These are phyloP conservation scores for Coix lacrymajobi DNA, from an alignment of 176 grass and related monocot genomes.

Conservation along the genomic window DNA sequence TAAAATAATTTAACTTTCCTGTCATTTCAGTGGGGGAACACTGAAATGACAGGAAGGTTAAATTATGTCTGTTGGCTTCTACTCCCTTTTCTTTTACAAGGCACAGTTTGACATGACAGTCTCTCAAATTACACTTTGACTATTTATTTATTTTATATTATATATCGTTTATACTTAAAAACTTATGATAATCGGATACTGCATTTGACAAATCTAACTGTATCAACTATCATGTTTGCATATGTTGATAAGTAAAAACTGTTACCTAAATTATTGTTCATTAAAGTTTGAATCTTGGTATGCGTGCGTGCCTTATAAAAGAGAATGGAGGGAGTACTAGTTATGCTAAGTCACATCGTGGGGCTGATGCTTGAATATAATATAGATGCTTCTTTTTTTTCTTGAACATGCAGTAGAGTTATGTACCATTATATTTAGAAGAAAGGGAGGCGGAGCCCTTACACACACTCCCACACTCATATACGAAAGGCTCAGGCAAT, in stretches of 20 bases:
- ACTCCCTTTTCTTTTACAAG: neutral
- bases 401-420: too few relatives aligned
- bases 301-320: neutral
- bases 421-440: too few relatives aligned
- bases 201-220: neutral
- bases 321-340: neutral
- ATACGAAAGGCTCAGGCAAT: too few relatives aligned
- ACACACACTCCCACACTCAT: too few relatives aligned
- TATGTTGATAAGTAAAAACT: neutral
- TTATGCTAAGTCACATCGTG: neutral
- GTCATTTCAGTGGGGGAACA: slow-evolving; percentile 2
- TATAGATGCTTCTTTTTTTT: too few relatives aligned
- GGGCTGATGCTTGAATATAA: neutral
- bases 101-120: neutral
- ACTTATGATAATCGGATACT: neutral
- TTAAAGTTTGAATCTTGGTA: neutral
- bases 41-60: too few relatives aligned
- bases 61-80: neutral
- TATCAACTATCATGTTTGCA: neutral
- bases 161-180: neutral
- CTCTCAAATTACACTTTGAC: neutral
- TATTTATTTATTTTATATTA: neutral
- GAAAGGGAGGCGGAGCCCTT: too few relatives aligned
- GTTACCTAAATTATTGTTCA: neutral
- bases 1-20: neutral